Conservation (phyloP, 2,329 filamentous ascomycete species). For the Colletotrichum camelliae region DNA sequence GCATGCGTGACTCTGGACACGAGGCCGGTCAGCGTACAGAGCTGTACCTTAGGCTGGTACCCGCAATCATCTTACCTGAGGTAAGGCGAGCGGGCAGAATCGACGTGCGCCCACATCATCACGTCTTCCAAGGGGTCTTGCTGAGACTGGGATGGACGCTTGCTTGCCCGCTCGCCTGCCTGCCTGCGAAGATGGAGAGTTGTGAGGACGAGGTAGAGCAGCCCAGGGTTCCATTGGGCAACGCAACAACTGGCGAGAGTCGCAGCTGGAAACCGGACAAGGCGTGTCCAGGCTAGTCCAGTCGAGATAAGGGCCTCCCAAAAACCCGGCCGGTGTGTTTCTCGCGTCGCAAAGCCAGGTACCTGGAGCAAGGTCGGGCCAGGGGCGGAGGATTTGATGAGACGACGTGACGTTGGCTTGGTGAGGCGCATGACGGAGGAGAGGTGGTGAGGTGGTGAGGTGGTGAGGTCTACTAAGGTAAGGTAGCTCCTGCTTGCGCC, state of each 20-base stretch:
- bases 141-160: not conserved
- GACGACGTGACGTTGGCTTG: not conserved
- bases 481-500: not conserved
- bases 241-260: not conserved
- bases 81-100: not conserved
- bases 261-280: not conserved
- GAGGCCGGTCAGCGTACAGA: not conserved
- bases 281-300: not conserved
- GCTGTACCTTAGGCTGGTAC: not conserved
- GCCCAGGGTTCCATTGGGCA: not conserved
- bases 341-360: conserved; percentile 2
- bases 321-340: conserved; percentile 8
- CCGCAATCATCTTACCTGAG: not conserved
- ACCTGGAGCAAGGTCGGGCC: conserved; percentile 3
- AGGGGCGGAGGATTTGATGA: not conserved
- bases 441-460: too few species aligned
- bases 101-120: not conserved
- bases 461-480: not conserved
- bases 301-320: conserved; percentile 2
- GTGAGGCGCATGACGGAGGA: not conserved
- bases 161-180: not conserved
- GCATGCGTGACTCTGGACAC: not conserved
- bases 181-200: not conserved
- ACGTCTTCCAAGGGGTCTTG: not conserved
- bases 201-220: too few species aligned